Base-by-base conservation (phyloP, 2,329 filamentous ascomycete species). In the Orbilia blumenaviensis region DNA sequence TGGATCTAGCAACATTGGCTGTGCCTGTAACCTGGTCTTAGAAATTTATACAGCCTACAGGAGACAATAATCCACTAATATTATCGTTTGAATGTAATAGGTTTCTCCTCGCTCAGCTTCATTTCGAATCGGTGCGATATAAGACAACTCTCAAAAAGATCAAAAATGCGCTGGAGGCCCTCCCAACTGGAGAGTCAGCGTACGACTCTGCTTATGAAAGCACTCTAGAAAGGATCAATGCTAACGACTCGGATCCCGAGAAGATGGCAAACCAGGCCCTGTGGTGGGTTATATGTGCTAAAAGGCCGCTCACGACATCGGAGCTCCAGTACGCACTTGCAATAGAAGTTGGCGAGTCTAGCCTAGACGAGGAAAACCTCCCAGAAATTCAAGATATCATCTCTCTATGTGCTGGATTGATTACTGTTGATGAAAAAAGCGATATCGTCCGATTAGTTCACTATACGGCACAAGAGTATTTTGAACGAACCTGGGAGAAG, bases 81-180 rank as follows among this genome's bases (percentile, higher is more conserved):
- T n/a, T n/a, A n/a, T n/a, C n/a, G n/a, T n/a, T n/a, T n/a, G n/a
- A n/a, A n/a, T n/a, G n/a, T n/a, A 34, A 36, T 73, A 84, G 82
- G 82, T 84, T 84, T 78, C 80, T 85, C 4, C 80, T 84, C n/a
- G 84, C 83, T 6, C 78, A 82, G 27, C 81, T 85, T 9, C 79
- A 84, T 78, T 66, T 83, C 4, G 79, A 82, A 21, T 83, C 81
- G 0, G 78, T 85, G 0, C 63, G 66, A 2, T 80, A 79, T n/a
- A 83, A 83, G 68, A 78, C 36, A 36, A 82, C 82, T 0, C 52
- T 66, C 0, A 84, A 83, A 48, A 80, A 78, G 0, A 77, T 87
- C 2, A 76, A 77, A 29, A 62, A 18, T 0, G 80, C 82, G 1
- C 77, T 87, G 0, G 10, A 69, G 34, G 79, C 77, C 0, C 74